Evolutionary conservation across 2,329 filamentous ascomycete species (phyloP), one percentile per base, ranked within the genome.

Genomic region (Ilyonectria mors-panacis): DNA sequence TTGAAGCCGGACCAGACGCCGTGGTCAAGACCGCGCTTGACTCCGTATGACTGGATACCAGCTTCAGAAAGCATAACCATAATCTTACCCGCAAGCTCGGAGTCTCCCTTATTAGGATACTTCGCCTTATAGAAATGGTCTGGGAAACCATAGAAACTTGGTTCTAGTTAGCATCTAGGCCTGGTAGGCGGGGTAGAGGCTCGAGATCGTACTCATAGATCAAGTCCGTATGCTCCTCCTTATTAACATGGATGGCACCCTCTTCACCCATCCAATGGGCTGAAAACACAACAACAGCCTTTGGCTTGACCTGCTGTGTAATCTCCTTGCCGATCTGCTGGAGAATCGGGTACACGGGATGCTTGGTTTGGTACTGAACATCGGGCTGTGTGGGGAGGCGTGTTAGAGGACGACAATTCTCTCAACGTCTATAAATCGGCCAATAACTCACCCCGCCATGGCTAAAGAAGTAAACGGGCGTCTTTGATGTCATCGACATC

Each of bases 231-330:
- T 85, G 81, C 63, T 89, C 88, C 3, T 87, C 89, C 9, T 86
- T 88, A 77, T 93, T 94, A 71, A 94, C 85, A 73, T 91, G 83
- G 68, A 94, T 86, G 4, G 82, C 84, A 72, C 86, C 82, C 44
- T 80, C 79, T 61, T 76, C 81, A 51, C 86, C 89, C 80, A 93
- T 90, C 92, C 93, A 94, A 79, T 95, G 92, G 1, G 92, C 93
- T 1, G 92, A 94, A 77, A 95, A 91, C 28, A 94, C 90, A 1
- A 94, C 89, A 17, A 94, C 86, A 2, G 92, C 93, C 68, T 88
- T 90, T 2, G 92, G 92, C 73, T 90, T 91, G 48, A 94, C 88
- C 68, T 89, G 87, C 30, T 87, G 83, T 0, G 91, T 93, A 76
- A 94, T 93, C 74, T 94, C 92, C 8, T 79, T 84, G 47, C 92